These are phyloP conservation scores for Boletus rex-veris DNA, from an alignment of 768 basidiomycete genomes.

Conservation along the genomic window DNA sequence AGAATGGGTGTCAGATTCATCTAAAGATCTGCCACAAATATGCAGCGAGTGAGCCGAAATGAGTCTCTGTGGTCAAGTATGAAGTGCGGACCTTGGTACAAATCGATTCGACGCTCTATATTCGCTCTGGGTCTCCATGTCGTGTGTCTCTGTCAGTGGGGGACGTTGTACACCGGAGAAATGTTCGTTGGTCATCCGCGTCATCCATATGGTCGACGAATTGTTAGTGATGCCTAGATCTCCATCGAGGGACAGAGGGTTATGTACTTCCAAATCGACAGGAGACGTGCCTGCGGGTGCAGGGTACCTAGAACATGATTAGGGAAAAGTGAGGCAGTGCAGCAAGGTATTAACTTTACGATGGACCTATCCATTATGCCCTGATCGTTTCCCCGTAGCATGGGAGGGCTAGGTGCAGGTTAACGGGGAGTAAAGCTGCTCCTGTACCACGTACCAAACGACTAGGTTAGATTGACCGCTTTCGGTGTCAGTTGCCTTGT, in stretches of 20 bases:
- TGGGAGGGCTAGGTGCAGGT: neutral
- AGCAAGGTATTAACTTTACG: neutral
- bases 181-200: too few species aligned
- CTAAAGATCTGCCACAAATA: too few species aligned
- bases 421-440: neutral
- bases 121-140: too few species aligned
- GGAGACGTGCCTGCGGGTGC: neutral
- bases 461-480: neutral
- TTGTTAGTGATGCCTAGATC: neutral
- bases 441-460: neutral
- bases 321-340: neutral
- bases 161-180: too few species aligned
- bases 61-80: too few species aligned
- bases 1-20: too few species aligned
- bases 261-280: neutral
- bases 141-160: too few species aligned
- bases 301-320: neutral
- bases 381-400: neutral
- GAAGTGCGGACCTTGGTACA: too few species aligned
- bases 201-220: too few species aligned
- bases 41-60: too few species aligned
- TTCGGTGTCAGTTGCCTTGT: neutral
- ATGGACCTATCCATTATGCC: neutral
- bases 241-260: neutral
- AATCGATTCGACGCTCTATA: neutral